A percentile compares a stretch with the other conserved stretches of the same genome.
Conservation (phyloP, 129 eudicot species). For the Deinandra increscens region DNA sequence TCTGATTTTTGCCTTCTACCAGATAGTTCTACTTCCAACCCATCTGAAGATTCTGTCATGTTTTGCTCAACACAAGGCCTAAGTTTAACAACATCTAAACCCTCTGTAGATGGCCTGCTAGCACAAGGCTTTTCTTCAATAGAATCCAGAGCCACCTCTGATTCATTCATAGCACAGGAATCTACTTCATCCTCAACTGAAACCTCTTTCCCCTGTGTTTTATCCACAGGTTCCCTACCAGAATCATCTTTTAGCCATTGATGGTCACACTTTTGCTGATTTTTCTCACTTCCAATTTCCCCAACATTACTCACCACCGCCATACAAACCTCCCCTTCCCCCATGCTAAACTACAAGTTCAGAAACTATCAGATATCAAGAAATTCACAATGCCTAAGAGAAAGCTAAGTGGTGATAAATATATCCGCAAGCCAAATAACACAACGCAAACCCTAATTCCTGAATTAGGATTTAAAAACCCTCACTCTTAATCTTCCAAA, state of each 20-base stretch:
- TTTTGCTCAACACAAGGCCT: constrained; percentile 23
- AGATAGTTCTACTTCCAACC: constrained; percentile 2
- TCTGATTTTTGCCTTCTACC: constrained; percentile 19
- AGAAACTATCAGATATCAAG: constrained; percentile 14
- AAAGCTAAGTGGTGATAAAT: not conserved
- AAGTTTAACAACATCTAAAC: constrained; percentile 8
- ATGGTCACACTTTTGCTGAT: constrained; percentile 41
- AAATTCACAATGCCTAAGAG: constrained; percentile 8
- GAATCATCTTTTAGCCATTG: constrained; percentile 34
- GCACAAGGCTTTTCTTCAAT: constrained; percentile 18
- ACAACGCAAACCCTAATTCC: constrained; percentile 33
- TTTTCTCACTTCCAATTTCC: constrained; percentile 36
- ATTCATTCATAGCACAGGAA: constrained; percentile 19
- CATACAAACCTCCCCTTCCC: constrained; percentile 51
- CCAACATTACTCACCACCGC: constrained; percentile 34
- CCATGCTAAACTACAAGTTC: constrained; percentile 46
- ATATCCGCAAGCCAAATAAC: constrained; percentile 1
- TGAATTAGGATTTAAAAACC: constrained; percentile 22
- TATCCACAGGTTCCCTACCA: constrained; percentile 42
- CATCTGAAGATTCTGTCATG: constrained; percentile 17
- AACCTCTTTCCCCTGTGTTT: constrained; percentile 43
- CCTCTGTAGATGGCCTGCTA: constrained; percentile 31
- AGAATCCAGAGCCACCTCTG: constrained; percentile 22
- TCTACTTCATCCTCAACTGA: constrained; percentile 32
- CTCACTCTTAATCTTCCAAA: constrained; percentile 15